Conservation (phyloP, 345 rosid species). For the Theobroma cacao region DNA sequence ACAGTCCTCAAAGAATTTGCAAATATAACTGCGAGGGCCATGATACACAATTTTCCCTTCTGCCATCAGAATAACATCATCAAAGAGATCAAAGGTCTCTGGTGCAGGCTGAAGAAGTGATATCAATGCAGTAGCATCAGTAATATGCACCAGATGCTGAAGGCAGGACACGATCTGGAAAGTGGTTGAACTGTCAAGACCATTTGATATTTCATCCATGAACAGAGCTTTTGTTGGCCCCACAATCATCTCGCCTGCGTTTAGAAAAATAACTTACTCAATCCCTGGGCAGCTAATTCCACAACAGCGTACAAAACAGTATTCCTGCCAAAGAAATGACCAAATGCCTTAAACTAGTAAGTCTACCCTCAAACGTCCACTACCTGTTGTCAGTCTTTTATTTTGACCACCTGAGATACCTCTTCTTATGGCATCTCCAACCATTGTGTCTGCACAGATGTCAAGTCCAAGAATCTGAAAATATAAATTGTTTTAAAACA, state of each 20-base stretch:
- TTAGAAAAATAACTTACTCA: not conserved
- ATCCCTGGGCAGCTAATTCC: not conserved
- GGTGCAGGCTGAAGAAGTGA: conserved; percentile 81
- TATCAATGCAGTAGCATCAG: conserved; percentile 50
- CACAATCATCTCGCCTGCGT: conserved; percentile 68
- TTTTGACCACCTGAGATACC: conserved; percentile 59
- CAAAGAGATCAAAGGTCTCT: conserved; percentile 62
- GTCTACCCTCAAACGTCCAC: not conserved
- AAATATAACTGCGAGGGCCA: conserved; percentile 43
- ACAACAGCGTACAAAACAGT: not conserved
- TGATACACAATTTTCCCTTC: conserved; percentile 64
- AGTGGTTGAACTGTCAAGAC: conserved; percentile 68
- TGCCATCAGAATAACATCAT: conserved; percentile 22
- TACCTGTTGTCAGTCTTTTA: conserved; percentile 50
- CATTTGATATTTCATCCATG: conserved; percentile 76
- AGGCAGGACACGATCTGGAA: conserved; percentile 59
- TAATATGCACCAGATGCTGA: conserved; percentile 51
- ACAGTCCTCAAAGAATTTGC: conserved; percentile 50
- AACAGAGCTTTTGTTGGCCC: conserved; percentile 65
- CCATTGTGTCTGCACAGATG: conserved; percentile 45
- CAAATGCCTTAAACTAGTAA: not conserved
- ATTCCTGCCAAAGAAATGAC: not conserved
- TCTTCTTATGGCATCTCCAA: conserved; percentile 48
- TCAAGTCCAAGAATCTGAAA: conserved; percentile 50
- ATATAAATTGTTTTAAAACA: not conserved